Evolutionary conservation across 2,329 filamentous ascomycete species (phyloP).

Genomic region (Penicillium sumatraense): DNA sequence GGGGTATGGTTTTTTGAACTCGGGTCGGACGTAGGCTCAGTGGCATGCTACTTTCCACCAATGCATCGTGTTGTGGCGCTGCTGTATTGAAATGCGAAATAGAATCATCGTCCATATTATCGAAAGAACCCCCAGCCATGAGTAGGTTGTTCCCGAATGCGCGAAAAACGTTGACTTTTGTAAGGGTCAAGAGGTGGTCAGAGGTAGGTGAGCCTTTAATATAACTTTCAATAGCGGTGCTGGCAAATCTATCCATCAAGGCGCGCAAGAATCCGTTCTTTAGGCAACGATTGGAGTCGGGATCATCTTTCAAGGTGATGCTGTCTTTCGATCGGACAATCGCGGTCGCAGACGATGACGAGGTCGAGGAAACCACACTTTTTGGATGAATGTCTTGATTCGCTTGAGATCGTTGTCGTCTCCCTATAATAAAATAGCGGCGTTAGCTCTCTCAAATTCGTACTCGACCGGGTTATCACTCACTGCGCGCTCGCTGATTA

Average conservation of each 20-base stretch:
- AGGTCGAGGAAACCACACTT: slow-evolving; percentile 5
- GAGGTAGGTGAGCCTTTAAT: slow-evolving; percentile 27
- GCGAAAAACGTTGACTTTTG: slow-evolving; percentile 42
- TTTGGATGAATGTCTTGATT: slow-evolving; percentile 19
- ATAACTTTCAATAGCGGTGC: slow-evolving; percentile 31
- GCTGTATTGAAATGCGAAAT: slow-evolving; percentile 32
- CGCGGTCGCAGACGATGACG: slow-evolving; percentile 1
- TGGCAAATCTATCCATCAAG: slow-evolving; percentile 24
- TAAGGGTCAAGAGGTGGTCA: slow-evolving; percentile 40
- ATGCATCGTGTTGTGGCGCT: neutral
- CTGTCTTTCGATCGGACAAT: slow-evolving; percentile 1
- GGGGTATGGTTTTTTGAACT: slow-evolving; percentile 41
- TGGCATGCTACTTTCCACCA: slow-evolving; percentile 24
- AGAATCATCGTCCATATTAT: slow-evolving; percentile 34
- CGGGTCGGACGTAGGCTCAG: slow-evolving; percentile 41
- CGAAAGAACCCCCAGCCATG: slow-evolving; percentile 30
- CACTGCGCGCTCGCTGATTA: slow-evolving; percentile 37
- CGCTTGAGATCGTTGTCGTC: slow-evolving; percentile 24
- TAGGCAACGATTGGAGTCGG: slow-evolving; percentile 3
- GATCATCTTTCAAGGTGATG: neutral
- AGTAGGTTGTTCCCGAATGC: slow-evolving; percentile 35
- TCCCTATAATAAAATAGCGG: slow-evolving; percentile 14
- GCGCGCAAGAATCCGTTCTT: neutral
- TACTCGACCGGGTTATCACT: slow-evolving; percentile 1
- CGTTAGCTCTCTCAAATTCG: neutral